A percentile compares a stretch with the other conserved stretches of the same genome.
These are phyloP conservation scores for Fagopyrum homotropicum DNA, from an alignment of 148 eudicot species.

Conservation along the genomic window DNA sequence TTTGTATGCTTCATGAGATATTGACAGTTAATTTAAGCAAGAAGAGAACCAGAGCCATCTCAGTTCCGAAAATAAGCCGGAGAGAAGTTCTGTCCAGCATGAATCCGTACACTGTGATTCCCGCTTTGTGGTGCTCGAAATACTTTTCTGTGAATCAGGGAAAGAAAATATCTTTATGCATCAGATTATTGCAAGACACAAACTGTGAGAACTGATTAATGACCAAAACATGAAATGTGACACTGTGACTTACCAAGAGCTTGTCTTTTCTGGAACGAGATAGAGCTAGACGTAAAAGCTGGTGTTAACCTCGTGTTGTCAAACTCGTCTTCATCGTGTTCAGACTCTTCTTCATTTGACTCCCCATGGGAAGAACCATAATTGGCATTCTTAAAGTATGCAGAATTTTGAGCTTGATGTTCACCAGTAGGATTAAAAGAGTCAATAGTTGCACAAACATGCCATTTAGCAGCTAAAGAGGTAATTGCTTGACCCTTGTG, in stretches of 20 bases:
- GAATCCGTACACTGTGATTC: conserved; percentile 71
- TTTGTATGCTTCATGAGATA: conserved; percentile 22
- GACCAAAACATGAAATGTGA: no score
- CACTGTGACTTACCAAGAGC: conserved; percentile 56
- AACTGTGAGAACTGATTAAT: no score
- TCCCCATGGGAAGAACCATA: background rate
- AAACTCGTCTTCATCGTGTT: conserved; percentile 68
- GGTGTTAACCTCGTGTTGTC: conserved; percentile 66
- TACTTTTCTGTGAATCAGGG: conserved; percentile 8
- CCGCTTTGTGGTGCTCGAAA: conserved; percentile 71
- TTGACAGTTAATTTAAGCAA: conserved; percentile 70
- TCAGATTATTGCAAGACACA: background rate
- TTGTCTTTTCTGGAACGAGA: conserved; percentile 87
- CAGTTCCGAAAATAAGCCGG: conserved; percentile 66
- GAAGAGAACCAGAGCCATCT: conserved; percentile 73
- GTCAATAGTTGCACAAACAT: conserved; percentile 16
- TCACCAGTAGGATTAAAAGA: background rate
- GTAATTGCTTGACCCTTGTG: conserved; percentile 19
- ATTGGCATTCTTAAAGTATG: background rate
- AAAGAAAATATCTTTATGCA: background rate
- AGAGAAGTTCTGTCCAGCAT: conserved; percentile 72
- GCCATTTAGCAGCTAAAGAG: conserved; percentile 14
- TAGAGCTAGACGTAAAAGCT: conserved; percentile 56
- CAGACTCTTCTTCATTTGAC: conserved; percentile 25
- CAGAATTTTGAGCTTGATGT: background rate